Evolutionary conservation across 2,329 filamentous ascomycete species (phyloP), one percentile per base, ranked within the genome.

Genomic region (Cephalotrichum gorgonifer): DNA sequence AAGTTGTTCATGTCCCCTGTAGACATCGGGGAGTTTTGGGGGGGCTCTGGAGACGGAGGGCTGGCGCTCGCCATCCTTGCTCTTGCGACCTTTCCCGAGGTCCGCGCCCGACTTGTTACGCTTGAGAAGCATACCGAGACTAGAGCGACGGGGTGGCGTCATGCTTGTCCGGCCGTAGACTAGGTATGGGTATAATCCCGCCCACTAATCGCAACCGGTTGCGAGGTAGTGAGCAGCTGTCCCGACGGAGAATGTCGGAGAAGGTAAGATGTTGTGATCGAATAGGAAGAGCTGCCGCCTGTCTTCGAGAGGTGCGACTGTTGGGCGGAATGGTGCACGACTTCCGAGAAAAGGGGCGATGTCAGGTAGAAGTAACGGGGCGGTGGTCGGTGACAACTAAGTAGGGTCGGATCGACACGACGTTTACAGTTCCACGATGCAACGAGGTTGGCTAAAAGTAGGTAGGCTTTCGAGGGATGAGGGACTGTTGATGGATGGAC

Each of bases 41-140:
- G 74, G 68, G 20, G 66, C 64, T 54, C 70, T 73, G 57, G 67
- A 63, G 52, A 72, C 62, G 52, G 69, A 62, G 43, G 66, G 66
- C 56, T 73, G 68, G 55, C 71, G 72, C 59, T 76, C 72, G 54
- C 70, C 70, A 58, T 70, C 71, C 69, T 80, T 83, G 60, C 69
- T 71, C 70, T 81, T 83, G 65, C 75, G 80, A 64, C 71, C 72
- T 54, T 70, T 71, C 57, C 78, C 78, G 51, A 85, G 63, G 55
- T 86, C 81, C n/a, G n/a, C n/a, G 52, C 76, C 76, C 51, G 81
- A 85, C 62, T 85, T 86, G 62, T 76, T 77, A 57, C 83, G 78
- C 65, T 81, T 76, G 54, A 86, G 74, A 60, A 86, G 76, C 66
- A 76, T 75, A 58, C 72, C 72, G 66, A 77, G 68, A 58, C 70